These are phyloP conservation scores for Carex littledalei DNA, from an alignment of 176 grass and related monocot genomes.

Conservation along the genomic window DNA sequence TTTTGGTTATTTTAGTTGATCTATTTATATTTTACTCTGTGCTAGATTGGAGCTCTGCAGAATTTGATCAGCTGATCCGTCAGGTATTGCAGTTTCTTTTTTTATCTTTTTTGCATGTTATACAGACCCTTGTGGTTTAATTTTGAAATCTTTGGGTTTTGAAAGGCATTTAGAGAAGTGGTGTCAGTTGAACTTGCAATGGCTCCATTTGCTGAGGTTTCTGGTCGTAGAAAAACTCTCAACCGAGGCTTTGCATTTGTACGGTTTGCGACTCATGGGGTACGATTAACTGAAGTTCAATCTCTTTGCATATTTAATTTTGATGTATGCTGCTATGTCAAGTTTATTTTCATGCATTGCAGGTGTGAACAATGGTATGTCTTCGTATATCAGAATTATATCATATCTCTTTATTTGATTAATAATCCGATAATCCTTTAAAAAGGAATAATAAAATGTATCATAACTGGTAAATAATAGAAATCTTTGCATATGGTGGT, in stretches of 20 bases:
- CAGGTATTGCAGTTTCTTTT: constrained; percentile 37
- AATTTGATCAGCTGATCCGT: constrained; percentile 65
- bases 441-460: neutral
- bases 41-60: constrained; percentile 58
- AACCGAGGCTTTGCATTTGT: constrained; percentile 84
- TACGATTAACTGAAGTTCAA: constrained; percentile 29
- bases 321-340: constrained; percentile 11
- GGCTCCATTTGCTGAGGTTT: constrained; percentile 40
- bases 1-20: neutral
- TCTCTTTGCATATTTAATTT: neutral
- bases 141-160: constrained; percentile 11
- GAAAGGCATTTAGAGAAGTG: constrained; percentile 71
- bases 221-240: constrained; percentile 35
- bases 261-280: constrained; percentile 66
- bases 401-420: constrained; percentile 6
- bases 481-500: neutral
- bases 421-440: neutral
- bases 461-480: neutral
- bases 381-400: neutral
- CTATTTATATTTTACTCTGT: constrained; percentile 17
- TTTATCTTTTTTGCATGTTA: neutral
- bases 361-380: constrained; percentile 3
- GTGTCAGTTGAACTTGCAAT: constrained; percentile 66
- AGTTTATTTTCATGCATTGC: constrained; percentile 26
- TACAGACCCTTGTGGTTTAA: neutral